Percentiles rank a stretch among this genome's conserved stretches.
Conservation (phyloP, 345 rosid species). For the Lepidium didymum region DNA sequence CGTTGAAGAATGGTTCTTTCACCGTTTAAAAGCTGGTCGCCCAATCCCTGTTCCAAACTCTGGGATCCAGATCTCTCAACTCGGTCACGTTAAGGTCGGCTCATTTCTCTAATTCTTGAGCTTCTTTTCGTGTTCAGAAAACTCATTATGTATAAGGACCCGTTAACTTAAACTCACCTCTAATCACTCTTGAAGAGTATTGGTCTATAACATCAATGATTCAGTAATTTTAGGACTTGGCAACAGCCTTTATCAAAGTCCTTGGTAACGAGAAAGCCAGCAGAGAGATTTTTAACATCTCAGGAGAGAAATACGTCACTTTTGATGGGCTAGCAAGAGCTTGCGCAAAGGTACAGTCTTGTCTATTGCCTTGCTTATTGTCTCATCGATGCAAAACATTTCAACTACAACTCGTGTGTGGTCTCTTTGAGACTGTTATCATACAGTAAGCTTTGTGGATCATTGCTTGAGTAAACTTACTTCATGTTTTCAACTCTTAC, state of each 20-base stretch:
- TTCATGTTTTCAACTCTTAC: conserved; percentile 1
- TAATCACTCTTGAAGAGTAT: not conserved
- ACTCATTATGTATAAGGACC: not conserved
- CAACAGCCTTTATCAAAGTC: conserved; percentile 63
- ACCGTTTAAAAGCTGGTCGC: conserved; percentile 87
- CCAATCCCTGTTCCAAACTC: conserved; percentile 91
- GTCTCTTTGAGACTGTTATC: not conserved
- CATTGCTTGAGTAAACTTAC: not conserved
- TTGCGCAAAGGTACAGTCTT: conserved; percentile 72
- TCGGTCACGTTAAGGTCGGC: conserved; percentile 92
- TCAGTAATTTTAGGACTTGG: conserved; percentile 59
- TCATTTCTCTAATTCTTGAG: not conserved
- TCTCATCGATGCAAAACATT: not conserved
- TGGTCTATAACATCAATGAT: conserved; percentile 9
- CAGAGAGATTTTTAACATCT: conserved; percentile 78
- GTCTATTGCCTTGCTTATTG: not conserved
- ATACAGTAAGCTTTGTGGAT: not conserved
- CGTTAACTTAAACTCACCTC: not conserved
- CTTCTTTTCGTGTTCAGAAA: not conserved
- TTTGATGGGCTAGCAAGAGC: conserved; percentile 92
- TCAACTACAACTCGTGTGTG: not conserved
- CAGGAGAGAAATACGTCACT: conserved; percentile 88
- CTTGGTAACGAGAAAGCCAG: conserved; percentile 88
- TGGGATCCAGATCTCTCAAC: conserved; percentile 75
- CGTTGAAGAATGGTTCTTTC: conserved; percentile 98